A percentile compares a stretch with the other conserved stretches of the same genome.
phyloP scores from a whole-genome alignment of 495 filamentous ascomycete species.

The Lepidopterella palustris region DNA sequence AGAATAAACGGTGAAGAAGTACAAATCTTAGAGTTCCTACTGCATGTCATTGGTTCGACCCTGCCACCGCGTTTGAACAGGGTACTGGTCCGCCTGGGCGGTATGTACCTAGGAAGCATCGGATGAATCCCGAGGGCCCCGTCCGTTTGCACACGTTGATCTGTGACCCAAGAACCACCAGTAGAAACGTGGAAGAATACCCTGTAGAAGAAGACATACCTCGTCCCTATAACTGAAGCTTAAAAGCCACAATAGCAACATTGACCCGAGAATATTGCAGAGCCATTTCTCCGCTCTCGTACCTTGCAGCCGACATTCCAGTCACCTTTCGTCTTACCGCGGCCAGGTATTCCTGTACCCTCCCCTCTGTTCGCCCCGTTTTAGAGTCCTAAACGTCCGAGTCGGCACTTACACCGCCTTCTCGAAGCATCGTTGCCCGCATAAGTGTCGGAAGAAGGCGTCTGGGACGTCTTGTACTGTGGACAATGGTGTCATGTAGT shows the following conservation, averaged over 20 bases:
- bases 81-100: background rate
- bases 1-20: background rate
- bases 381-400: slow-evolving; percentile 12
- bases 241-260: background rate
- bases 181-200: slow-evolving; percentile 7
- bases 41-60: background rate
- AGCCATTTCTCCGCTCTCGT: slow-evolving; percentile 2
- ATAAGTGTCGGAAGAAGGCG: slow-evolving; percentile 15
- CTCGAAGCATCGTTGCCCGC: slow-evolving; percentile 8
- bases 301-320: background rate
- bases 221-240: background rate
- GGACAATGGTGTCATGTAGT: slow-evolving; percentile 11
- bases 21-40: background rate
- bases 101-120: background rate
- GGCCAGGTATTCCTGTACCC: background rate
- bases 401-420: slow-evolving; percentile 21
- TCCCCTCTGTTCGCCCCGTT: slow-evolving; percentile 2
- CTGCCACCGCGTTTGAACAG: background rate
- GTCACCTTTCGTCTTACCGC: background rate
- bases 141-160: background rate
- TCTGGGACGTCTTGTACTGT: background rate
- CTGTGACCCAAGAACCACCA: background rate
- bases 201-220: slow-evolving; percentile 18
- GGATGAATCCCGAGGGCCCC: background rate
- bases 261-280: background rate